Evolutionary conservation across 2,329 filamentous ascomycete genomes (phyloP).

Genomic region (Alternaria brassicae): DNA sequence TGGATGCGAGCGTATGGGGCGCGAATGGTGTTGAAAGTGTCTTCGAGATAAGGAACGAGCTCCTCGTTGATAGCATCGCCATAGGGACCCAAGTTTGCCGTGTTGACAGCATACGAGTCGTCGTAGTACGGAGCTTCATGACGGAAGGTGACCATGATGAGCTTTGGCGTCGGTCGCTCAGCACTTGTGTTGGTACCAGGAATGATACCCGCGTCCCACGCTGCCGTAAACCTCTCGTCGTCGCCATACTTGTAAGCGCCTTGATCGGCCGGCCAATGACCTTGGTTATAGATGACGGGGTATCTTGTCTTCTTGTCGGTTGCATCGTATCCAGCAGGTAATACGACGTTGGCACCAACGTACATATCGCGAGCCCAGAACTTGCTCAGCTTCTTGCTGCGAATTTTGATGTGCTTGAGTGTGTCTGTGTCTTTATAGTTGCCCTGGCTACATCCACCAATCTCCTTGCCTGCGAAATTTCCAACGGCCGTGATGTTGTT

Average conservation of each 20-base stretch:
- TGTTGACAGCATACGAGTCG: conserved; percentile 52
- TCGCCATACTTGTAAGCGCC: conserved; percentile 35
- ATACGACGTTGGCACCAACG: conserved; percentile 48
- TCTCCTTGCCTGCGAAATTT: conserved; percentile 44
- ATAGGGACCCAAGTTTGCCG: conserved; percentile 50
- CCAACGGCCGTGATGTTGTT: conserved; percentile 33
- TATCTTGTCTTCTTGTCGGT: conserved; percentile 42
- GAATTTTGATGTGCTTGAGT: conserved; percentile 50
- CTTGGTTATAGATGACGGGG: conserved; percentile 48
- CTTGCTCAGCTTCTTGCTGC: conserved; percentile 45
- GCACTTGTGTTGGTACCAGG: conserved; percentile 33
- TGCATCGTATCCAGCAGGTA: conserved; percentile 46
- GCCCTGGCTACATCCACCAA: conserved; percentile 50
- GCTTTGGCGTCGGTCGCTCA: conserved; percentile 41
- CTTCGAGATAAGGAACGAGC: conserved; percentile 46
- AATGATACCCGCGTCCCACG: conserved; percentile 45
- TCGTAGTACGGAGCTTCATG: conserved; percentile 51
- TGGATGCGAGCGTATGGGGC: conserved; percentile 49
- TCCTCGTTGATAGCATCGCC: conserved; percentile 53
- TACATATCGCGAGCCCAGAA: conserved; percentile 49
- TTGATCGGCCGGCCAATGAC: conserved; percentile 39
- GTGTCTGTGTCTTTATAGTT: conserved; percentile 47
- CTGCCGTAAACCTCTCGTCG: conserved; percentile 25
- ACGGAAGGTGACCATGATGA: conserved; percentile 50
- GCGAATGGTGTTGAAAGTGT: conserved; percentile 46